phyloP scores from a whole-genome alignment of 2,329 filamentous ascomycete genomes.

The Colletotrichum truncatum region DNA sequence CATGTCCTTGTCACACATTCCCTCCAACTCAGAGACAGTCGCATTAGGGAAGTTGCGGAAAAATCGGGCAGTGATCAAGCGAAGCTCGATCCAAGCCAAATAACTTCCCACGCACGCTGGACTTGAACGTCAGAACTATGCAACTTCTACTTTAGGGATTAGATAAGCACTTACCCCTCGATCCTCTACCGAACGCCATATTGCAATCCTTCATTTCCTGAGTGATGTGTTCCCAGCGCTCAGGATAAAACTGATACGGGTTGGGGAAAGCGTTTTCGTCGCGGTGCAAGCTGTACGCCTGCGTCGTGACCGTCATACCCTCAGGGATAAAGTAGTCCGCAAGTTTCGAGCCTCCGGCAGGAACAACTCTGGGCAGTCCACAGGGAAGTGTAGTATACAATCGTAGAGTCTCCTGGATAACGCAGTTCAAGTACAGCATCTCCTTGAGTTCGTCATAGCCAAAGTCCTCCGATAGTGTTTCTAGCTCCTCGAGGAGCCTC shows the following conservation, averaged over 20 bases:
- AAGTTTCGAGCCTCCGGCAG: slow-evolving; percentile 48
- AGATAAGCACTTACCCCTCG: background rate
- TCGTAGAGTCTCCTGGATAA: slow-evolving; percentile 57
- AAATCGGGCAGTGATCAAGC: slow-evolving; percentile 60
- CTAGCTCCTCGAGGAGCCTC: slow-evolving; percentile 45
- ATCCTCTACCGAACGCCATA: slow-evolving; percentile 62
- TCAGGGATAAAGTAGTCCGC: slow-evolving; percentile 48
- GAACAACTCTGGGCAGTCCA: slow-evolving; percentile 49
- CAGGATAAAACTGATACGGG: slow-evolving; percentile 39
- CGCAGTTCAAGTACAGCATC: slow-evolving; percentile 48
- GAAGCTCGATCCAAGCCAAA: slow-evolving; percentile 65
- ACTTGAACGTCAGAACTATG: background rate
- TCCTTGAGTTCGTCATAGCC: slow-evolving; percentile 44
- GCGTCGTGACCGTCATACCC: slow-evolving; percentile 49
- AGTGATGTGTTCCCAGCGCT: slow-evolving; percentile 5
- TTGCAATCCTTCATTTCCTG: slow-evolving; percentile 57
- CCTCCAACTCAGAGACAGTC: slow-evolving; percentile 37
- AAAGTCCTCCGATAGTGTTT: background rate
- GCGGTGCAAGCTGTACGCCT: slow-evolving; percentile 57
- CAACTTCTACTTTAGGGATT: rapidly evolving
- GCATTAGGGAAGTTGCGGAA: slow-evolving; percentile 56
- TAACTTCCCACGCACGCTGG: slow-evolving; percentile 65
- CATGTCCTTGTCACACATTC: slow-evolving; percentile 49
- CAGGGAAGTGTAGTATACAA: slow-evolving; percentile 50
- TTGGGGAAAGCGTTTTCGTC: slow-evolving; percentile 50